Percentiles rank a stretch among this genome's conserved stretches.
Conservation (phyloP, 257 asterid genomes). For the Capsicum rhomboideum region DNA sequence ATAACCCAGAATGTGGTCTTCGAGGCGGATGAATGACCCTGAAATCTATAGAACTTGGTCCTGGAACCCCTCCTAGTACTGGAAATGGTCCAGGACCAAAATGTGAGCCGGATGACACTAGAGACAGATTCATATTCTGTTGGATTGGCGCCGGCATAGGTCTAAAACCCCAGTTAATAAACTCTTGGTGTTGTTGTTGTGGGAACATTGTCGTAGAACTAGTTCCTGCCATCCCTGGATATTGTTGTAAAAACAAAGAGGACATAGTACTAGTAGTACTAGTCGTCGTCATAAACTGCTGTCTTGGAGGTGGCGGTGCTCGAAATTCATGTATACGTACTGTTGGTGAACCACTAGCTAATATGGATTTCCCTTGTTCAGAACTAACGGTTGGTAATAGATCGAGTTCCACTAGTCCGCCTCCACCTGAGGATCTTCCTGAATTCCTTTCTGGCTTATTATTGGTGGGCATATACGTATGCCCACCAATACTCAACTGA, state of each 20-base stretch:
- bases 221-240: not conserved
- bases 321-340: not conserved
- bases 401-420: conserved; percentile 47
- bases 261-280: not conserved
- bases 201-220: not conserved
- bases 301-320: conserved; percentile 13
- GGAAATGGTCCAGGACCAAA: conserved; percentile 36
- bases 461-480: not conserved
- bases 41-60: conserved; percentile 36
- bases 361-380: conserved; percentile 15
- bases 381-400: conserved; percentile 30
- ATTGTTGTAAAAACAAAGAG: conserved; percentile 28
- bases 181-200: not conserved
- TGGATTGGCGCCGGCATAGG: conserved; percentile 20
- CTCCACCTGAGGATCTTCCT: not conserved
- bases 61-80: conserved; percentile 28
- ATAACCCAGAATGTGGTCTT: conserved; percentile 76
- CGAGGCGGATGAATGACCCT: conserved; percentile 73
- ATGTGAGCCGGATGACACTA: conserved; percentile 20
- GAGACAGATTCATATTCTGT: conserved; percentile 32
- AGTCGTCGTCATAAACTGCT: not conserved
- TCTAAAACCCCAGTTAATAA: conserved; percentile 14
- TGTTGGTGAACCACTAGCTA: conserved; percentile 3
- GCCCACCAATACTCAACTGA: conserved; percentile 59
- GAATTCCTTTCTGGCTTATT: not conserved